Percentiles rank a stretch among this genome's conserved stretches.
Conservation (phyloP, 169 alveolate genomes). For the Eimeria necatrix region DNA sequence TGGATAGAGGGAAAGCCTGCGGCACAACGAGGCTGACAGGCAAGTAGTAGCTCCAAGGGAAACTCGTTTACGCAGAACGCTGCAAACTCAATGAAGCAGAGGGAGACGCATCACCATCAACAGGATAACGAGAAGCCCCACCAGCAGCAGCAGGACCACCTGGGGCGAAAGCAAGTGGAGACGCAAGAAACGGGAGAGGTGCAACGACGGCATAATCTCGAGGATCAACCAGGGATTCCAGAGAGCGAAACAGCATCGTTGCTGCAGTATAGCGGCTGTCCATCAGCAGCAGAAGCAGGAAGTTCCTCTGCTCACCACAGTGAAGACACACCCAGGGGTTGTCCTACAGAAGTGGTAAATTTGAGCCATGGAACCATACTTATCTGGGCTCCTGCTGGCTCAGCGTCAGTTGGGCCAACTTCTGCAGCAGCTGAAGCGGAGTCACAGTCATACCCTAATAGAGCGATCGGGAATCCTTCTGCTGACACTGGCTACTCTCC, state of each 20-base stretch:
- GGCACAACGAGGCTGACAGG: neutral
- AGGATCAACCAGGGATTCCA: too few relatives aligned
- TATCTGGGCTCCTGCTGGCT: conserved; percentile 16
- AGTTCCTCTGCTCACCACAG: too few relatives aligned
- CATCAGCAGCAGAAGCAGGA: too few relatives aligned
- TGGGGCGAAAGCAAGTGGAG: too few relatives aligned
- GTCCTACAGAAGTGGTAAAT: neutral
- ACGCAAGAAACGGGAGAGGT: too few relatives aligned
- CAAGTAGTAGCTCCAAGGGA: conserved; percentile 5
- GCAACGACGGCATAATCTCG: too few relatives aligned
- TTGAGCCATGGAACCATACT: conserved; percentile 7
- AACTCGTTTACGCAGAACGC: neutral
- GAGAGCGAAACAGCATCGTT: too few relatives aligned
- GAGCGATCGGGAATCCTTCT: neutral
- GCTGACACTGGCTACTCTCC: neutral
- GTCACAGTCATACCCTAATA: neutral
- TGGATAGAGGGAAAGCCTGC: neutral
- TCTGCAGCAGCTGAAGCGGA: neutral
- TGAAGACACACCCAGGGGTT: too few relatives aligned
- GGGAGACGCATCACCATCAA: neutral
- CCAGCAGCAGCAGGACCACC: neutral
- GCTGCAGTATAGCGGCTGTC: too few relatives aligned
- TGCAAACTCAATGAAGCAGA: conserved; percentile 28
- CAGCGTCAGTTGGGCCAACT: neutral
- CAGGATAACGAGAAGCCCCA: neutral